phyloP scores from a whole-genome alignment of 371 early-diverging fungal genomes.

The Rhizopus microsporus region DNA sequence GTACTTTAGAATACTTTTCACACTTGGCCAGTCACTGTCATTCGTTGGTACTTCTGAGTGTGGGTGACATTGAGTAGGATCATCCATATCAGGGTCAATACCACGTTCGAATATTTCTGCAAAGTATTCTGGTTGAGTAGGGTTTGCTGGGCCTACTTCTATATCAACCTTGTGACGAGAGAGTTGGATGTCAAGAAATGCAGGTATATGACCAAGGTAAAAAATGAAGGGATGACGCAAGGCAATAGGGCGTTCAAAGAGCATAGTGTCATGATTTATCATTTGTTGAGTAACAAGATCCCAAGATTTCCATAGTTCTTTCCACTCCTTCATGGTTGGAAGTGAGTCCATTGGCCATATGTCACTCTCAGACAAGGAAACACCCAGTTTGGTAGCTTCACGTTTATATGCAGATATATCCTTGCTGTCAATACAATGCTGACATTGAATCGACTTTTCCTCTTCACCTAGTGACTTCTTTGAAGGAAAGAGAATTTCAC shows the following conservation, averaged over 20 bases:
- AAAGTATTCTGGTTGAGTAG: slow-evolving; percentile 64
- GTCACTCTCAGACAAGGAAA: background rate
- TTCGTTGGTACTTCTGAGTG: slow-evolving; percentile 78
- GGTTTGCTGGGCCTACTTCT: slow-evolving; percentile 21
- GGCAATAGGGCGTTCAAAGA: slow-evolving; percentile 75
- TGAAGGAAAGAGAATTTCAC: slow-evolving; percentile 16
- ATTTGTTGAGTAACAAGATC: slow-evolving; percentile 69
- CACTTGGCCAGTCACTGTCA: slow-evolving; percentile 68
- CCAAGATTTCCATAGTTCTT: slow-evolving; percentile 81
- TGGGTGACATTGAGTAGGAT: slow-evolving; percentile 73
- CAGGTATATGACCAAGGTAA: slow-evolving; percentile 89
- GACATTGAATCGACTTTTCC: slow-evolving; percentile 11
- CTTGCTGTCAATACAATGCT: slow-evolving; percentile 15
- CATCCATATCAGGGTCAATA: slow-evolving; percentile 89
- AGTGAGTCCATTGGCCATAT: slow-evolving; percentile 33
- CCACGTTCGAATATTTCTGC: slow-evolving; percentile 89
- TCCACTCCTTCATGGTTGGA: slow-evolving; percentile 70
- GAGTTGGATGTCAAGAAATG: slow-evolving; percentile 84
- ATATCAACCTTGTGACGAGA: slow-evolving; percentile 57
- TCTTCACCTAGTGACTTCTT: slow-evolving; percentile 10
- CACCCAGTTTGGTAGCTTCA: slow-evolving; percentile 6
- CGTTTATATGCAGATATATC: background rate
- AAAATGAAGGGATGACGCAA: slow-evolving; percentile 90
- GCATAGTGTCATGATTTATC: slow-evolving; percentile 54
- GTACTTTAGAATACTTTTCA: slow-evolving; percentile 66